Base-by-base conservation (phyloP, 805 yeast genomes). In the Lipomyces kockii region DNA sequence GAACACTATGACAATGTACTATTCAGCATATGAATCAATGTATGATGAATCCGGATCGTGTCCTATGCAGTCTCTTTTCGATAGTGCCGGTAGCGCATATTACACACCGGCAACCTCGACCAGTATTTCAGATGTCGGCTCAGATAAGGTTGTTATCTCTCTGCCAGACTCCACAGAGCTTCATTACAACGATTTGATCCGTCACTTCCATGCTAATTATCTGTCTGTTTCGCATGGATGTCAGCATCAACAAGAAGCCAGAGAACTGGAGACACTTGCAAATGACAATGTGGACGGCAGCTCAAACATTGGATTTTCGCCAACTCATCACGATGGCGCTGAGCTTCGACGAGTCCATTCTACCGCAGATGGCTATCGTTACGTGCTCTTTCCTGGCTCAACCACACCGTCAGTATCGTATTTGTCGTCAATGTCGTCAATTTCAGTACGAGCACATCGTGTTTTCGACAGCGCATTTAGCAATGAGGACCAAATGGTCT, bases 381-480 rank as follows among this genome's bases (percentile, higher is more conserved):
- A 54, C 20, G 43, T 20, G 37, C 57, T 54, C 35, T 54, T 54
- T 34, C 57, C 57, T 8, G 57, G 3, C 9, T 7, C 37, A 8
- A 17, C 37, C 20, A 20, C 37, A 6, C 20, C 57, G n/a, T 54
- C 37, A n/a, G 37, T 29, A 29, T n/a, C 49, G 25, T n/a, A 43
- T 8, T 53, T 11, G 29, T 62, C 22, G 65, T 49, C 43, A 49
- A 58, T 34, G 58, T 58, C 32, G 4, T 62, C 20, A 34, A 39
- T 22, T 53, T 58, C 32, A 2, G 34, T 46, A 20, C 43, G 17
- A 14, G 49, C 49, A 43, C 49, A 43, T n/a, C 49, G 49, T 43
- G 20, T n/a, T 17, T 43, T 34, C 34, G 57, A 54, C 37, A n/a
- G n/a, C 20, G 34, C n/a, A 29, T 54, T 54, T 20, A 34, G 57